phyloP scores from a whole-genome alignment of 2,329 filamentous ascomycete genomes.

The Ophiostoma perfectum region DNA sequence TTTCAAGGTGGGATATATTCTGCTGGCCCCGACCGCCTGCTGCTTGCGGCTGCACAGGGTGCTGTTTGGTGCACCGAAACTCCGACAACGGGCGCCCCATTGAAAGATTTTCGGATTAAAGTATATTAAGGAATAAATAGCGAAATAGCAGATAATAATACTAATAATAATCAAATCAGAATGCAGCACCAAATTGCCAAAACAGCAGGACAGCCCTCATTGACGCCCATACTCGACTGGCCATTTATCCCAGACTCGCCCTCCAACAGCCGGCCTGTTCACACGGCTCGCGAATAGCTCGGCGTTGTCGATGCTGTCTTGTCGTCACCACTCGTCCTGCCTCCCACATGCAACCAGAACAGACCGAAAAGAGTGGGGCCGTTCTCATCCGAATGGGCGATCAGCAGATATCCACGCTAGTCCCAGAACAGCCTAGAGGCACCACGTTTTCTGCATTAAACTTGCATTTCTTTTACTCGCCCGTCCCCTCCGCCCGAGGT shows the following conservation, averaged over 20 bases:
- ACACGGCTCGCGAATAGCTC: not conserved
- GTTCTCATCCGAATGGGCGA: constrained; percentile 24
- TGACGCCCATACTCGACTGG: not conserved
- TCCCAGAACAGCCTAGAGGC: constrained; percentile 15
- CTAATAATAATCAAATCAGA: not conserved
- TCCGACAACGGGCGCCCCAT: constrained; percentile 2
- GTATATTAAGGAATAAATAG: not conserved
- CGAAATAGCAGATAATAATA: not conserved
- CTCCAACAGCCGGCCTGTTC: not conserved
- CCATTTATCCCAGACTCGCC: not conserved
- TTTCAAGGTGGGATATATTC: constrained; percentile 6
- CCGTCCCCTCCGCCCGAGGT: not conserved
- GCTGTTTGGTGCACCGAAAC: not conserved
- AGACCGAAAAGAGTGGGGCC: constrained; percentile 20
- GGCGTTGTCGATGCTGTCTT: not conserved
- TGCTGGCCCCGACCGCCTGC: not conserved
- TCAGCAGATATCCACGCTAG: constrained; percentile 16
- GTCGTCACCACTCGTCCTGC: no score
- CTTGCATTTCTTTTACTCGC: not conserved
- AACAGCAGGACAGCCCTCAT: not conserved
- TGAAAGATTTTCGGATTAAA: not conserved
- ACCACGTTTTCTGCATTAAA: not conserved
- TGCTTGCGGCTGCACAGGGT: not conserved
- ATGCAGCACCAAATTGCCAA: not conserved
- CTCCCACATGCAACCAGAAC: not conserved